These are phyloP conservation scores for Ogataea hybrid DNA, from an alignment of 1,139 yeast species.

Conservation along the genomic window DNA sequence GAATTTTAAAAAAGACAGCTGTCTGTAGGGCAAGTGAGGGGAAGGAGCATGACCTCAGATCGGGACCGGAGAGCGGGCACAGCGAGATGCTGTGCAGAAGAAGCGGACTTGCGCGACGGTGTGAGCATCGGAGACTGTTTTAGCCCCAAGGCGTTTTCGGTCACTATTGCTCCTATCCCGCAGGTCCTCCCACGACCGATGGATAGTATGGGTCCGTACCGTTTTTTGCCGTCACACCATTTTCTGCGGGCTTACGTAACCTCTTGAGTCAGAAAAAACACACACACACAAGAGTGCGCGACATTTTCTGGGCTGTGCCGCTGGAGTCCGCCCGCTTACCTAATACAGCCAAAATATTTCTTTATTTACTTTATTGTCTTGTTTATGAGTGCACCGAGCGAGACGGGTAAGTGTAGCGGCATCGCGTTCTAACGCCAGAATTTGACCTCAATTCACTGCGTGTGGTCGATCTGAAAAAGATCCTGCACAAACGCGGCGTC, in stretches of 20 bases:
- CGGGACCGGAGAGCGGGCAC: not conserved
- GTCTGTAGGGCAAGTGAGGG: conserved; percentile 1
- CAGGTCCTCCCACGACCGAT: conserved; percentile 1
- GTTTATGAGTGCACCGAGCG: conserved; percentile 7
- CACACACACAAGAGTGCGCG: too few relatives aligned
- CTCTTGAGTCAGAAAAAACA: not conserved
- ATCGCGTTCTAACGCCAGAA: conserved; percentile 7
- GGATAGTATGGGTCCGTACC: conserved; percentile 7
- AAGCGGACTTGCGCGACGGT: too few relatives aligned
- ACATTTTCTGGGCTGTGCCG: not conserved
- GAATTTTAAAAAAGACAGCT: not conserved
- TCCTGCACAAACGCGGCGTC: conserved; percentile 19
- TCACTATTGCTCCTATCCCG: not conserved
- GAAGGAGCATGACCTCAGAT: not conserved
- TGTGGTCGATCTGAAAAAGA: conserved; percentile 25
- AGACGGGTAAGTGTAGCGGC: conserved; percentile 1
- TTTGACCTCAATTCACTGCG: conserved; percentile 23
- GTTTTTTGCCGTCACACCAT: conserved; percentile 8
- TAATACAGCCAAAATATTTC: not conserved
- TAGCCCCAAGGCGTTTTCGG: not conserved
- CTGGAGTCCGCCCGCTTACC: not conserved
- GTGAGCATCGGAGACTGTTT: not conserved
- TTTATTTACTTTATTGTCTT: conserved; percentile 3
- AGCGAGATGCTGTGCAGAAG: too few relatives aligned
- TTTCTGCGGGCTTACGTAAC: conserved; percentile 1